Conservation (phyloP, 306 rosid genomes). For the Cotoneaster glaucophyllus region DNA sequence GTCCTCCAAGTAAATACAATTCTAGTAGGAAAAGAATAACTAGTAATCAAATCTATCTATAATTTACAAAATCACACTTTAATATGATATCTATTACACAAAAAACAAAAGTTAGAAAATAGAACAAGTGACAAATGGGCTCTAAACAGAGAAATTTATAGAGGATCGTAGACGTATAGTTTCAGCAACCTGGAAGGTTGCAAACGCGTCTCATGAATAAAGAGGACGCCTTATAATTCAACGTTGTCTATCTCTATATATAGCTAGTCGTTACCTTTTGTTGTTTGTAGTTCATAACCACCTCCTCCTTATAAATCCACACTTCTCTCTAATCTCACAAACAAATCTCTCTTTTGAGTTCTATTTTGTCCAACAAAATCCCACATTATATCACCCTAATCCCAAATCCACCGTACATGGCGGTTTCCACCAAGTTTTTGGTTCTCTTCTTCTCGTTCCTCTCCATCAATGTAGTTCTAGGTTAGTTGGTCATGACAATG, state of each 20-base stretch:
- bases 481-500: constrained; percentile 2
- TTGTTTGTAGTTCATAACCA: constrained; percentile 13
- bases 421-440: constrained; percentile 29
- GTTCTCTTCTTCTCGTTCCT: constrained; percentile 43
- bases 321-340: not conserved
- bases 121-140: not conserved
- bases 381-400: not conserved
- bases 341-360: not conserved
- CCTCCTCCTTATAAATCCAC: not conserved
- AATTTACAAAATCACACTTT: no score
- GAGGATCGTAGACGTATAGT: not conserved
- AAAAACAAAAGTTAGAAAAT: no score
- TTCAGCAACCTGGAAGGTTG: not conserved
- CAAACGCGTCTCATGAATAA: not conserved
- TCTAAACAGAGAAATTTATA: no score
- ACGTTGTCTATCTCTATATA: constrained; percentile 14
- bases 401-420: constrained; percentile 24
- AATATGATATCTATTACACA: no score
- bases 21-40: no score
- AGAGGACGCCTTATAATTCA: not conserved
- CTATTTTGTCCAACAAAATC: not conserved
- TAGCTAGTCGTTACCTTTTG: not conserved
- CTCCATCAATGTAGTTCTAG: constrained; percentile 46
- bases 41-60: no score
- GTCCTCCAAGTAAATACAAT: no score